A percentile compares a stretch with the other conserved stretches of the same genome.
Conservation (phyloP, 331 rosid species). For the Pyrus hybrid region DNA sequence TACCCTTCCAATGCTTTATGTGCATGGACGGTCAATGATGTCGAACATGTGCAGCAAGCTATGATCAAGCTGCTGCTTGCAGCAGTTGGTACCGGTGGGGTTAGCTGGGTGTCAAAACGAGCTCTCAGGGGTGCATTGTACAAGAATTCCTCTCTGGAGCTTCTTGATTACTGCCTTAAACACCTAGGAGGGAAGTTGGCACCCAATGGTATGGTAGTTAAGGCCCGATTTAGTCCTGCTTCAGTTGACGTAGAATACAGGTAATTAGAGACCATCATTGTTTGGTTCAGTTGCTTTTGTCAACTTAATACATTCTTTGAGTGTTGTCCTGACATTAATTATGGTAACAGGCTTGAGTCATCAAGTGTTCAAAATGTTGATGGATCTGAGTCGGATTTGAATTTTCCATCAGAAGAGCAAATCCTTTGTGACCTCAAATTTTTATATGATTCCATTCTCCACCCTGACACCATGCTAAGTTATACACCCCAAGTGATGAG, state of each 20-base stretch:
- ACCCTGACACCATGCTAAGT: constrained; percentile 45
- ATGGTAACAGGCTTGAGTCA: constrained; percentile 36
- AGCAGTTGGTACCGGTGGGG: constrained; percentile 16
- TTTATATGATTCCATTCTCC: constrained; percentile 41
- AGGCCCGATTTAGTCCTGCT: constrained; percentile 33
- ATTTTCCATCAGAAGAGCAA: constrained; percentile 40
- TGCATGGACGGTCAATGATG: constrained; percentile 49
- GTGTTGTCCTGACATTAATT: neutral
- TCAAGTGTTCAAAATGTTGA: neutral
- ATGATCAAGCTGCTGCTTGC: constrained; percentile 49
- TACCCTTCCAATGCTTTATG: constrained; percentile 22
- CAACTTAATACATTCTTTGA: neutral
- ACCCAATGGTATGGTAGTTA: constrained; percentile 37
- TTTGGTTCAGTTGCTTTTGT: neutral
- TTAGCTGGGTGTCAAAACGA: constrained; percentile 35
- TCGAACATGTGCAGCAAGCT: constrained; percentile 46
- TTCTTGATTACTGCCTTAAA: constrained; percentile 52
- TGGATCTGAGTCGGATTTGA: constrained; percentile 12
- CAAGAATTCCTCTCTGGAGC: constrained; percentile 46
- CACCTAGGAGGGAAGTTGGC: constrained; percentile 44
- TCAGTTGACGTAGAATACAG: constrained; percentile 50
- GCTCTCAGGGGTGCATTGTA: constrained; percentile 53
- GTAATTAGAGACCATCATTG: constrained; percentile 14
- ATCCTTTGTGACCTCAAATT: constrained; percentile 36
- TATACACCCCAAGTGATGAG: constrained; percentile 19